Percentiles rank a stretch among this genome's conserved stretches.
These are phyloP conservation scores for Fraxinus cuspidata DNA, from an alignment of 257 asterid genomes.

Conservation along the genomic window DNA sequence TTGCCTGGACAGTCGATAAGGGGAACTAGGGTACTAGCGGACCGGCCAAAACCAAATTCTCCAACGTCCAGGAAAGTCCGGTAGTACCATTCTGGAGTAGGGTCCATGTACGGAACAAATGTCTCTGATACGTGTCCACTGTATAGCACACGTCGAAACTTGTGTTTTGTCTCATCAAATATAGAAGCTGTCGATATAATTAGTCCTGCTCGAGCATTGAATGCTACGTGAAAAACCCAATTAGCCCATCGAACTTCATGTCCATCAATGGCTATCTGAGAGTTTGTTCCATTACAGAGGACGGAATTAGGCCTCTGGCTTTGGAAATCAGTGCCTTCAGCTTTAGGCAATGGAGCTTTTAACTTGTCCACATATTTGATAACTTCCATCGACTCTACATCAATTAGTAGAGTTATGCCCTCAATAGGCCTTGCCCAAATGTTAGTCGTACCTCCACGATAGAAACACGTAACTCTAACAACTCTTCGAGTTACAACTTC, in stretches of 20 bases:
- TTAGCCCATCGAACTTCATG: constrained; percentile 57
- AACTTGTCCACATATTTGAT: constrained; percentile 41
- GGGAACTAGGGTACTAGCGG: constrained; percentile 58
- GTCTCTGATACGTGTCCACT: constrained; percentile 76
- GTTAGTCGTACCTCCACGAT: constrained; percentile 57
- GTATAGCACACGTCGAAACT: constrained; percentile 55
- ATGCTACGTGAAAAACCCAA: constrained; percentile 67
- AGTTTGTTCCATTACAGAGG: constrained; percentile 30
- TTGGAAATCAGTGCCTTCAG: constrained; percentile 51
- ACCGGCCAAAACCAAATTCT: constrained; percentile 75
- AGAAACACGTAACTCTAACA: constrained; percentile 56
- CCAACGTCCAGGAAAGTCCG: constrained; percentile 78
- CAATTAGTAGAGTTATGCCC: constrained; percentile 52
- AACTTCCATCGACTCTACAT: constrained; percentile 51
- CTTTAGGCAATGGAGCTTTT: constrained; percentile 44
- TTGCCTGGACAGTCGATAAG: constrained; percentile 57
- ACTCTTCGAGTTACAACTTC: constrained; percentile 48
- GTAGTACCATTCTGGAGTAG: constrained; percentile 60
- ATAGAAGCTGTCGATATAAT: constrained; percentile 62
- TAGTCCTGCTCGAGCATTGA: constrained; percentile 62
- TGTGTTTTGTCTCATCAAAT: constrained; percentile 29
- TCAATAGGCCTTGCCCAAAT: constrained; percentile 73
- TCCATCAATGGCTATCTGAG: constrained; percentile 36
- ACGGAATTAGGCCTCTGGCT: constrained; percentile 34
- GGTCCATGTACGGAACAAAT: constrained; percentile 85